Conservation (phyloP, 106 monocot species). For the Xerophyta viscosa region DNA sequence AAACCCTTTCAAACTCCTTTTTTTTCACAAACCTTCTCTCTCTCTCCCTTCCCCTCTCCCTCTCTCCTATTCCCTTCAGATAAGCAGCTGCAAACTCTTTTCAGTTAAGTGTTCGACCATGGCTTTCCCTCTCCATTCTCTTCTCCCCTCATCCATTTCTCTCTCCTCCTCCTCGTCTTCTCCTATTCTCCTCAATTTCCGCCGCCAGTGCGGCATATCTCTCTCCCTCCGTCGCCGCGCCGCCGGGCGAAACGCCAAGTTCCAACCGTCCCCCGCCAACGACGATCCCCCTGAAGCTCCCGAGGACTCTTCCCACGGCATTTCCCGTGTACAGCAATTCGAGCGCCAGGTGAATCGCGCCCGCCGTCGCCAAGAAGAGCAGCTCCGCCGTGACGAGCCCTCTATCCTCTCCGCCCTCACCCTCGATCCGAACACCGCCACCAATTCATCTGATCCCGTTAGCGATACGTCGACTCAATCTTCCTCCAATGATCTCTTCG, state of each 20-base stretch:
- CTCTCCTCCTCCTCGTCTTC: neutral
- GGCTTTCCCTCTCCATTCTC: neutral
- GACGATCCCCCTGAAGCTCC: conserved; percentile 93
- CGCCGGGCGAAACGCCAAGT: conserved; percentile 18
- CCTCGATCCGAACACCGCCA: conserved; percentile 35
- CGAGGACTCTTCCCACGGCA: conserved; percentile 88
- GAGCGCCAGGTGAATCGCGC: conserved; percentile 67
- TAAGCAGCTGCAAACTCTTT: too few relatives aligned
- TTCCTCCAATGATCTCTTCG: conserved; percentile 55
- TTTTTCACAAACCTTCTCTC: neutral
- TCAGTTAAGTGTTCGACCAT: too few relatives aligned
- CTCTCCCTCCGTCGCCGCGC: conserved; percentile 4
- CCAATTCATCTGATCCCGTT: conserved; percentile 5
- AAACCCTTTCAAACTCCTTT: too few relatives aligned
- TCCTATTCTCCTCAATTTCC: conserved; percentile 1
- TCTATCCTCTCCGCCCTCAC: conserved; percentile 49
- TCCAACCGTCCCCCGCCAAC: conserved; percentile 48
- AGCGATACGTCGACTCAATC: neutral
- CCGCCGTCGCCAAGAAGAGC: conserved; percentile 46
- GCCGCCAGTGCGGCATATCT: conserved; percentile 1
- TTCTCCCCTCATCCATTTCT: neutral
- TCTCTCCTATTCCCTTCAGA: conserved; percentile 7
- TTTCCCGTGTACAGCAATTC: conserved; percentile 60
- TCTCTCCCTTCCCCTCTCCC: neutral
- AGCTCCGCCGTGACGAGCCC: conserved; percentile 58